A percentile compares a stretch with the other conserved stretches of the same genome.
phyloP scores from a whole-genome alignment of 2,329 filamentous ascomycete species.

The Xylaria sp. region DNA sequence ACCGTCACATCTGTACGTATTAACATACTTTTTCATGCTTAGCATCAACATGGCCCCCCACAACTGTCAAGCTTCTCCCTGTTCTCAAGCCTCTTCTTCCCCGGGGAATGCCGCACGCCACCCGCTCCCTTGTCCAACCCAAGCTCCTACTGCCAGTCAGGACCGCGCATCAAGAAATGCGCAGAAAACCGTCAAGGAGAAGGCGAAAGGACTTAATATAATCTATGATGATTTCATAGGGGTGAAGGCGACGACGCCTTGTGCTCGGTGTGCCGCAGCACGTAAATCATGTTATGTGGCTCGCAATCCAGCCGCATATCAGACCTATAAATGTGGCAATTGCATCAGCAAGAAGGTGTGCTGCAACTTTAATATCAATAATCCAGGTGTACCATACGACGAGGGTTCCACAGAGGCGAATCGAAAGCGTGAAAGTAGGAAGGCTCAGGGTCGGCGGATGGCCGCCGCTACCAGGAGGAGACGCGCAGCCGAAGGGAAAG shows the following conservation, averaged over 20 bases:
- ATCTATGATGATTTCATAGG: neutral
- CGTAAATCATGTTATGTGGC: neutral
- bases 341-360: conserved; percentile 13
- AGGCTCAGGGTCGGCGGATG: neutral
- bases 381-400: conserved; percentile 16
- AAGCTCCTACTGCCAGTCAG: neutral
- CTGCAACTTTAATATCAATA: conserved; percentile 21
- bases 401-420: neutral
- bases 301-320: conserved; percentile 16
- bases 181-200: neutral
- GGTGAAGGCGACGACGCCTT: neutral
- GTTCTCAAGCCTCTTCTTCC: neutral
- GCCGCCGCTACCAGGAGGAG: neutral
- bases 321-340: conserved; percentile 25
- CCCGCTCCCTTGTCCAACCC: neutral
- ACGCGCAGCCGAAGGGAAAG: neutral
- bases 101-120: neutral
- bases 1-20: neutral
- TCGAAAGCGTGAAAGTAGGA: neutral
- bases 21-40: neutral
- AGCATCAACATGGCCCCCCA: neutral
- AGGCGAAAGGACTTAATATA: neutral
- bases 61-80: neutral
- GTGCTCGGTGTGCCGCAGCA: neutral
- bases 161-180: neutral